A percentile compares a stretch with the other conserved stretches of the same genome.
Evolutionary conservation across 208 protist genomes (phyloP).

Genomic region (Wallacemonas sp.): DNA sequence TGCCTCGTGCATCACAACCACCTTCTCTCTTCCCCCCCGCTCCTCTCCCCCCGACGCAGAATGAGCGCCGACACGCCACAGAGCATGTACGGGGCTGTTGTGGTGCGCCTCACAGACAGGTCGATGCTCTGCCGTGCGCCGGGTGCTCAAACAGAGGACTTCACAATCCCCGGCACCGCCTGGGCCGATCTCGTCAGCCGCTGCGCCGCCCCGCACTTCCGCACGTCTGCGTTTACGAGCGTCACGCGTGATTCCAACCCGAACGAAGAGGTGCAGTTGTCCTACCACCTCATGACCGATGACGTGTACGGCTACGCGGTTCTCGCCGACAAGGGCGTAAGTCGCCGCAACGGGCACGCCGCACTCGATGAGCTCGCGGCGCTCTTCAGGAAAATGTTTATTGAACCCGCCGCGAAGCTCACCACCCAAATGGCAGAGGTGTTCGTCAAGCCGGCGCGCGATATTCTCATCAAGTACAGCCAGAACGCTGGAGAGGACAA

Average conservation of each 20-base stretch:
- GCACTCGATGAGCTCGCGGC: constrained; percentile 69
- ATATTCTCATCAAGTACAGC: constrained; percentile 61
- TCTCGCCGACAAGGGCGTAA: constrained; percentile 43
- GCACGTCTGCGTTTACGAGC: constrained; percentile 65
- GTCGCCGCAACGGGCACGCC: constrained; percentile 58
- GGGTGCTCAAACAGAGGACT: constrained; percentile 30
- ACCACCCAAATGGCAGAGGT: constrained; percentile 61
- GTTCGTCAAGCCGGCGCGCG: constrained; percentile 65
- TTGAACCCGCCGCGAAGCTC: constrained; percentile 64
- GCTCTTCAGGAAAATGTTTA: constrained; percentile 88
- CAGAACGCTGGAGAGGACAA: constrained; percentile 50
- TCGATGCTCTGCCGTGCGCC: constrained; percentile 74
- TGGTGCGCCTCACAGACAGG: constrained; percentile 78
- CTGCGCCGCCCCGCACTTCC: constrained; percentile 78
- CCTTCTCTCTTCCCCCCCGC: too few species aligned
- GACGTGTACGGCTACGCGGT: constrained; percentile 74
- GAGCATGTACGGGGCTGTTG: constrained; percentile 65
- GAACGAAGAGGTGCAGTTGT: constrained; percentile 53
- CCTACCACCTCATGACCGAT: constrained; percentile 84
- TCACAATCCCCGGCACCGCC: constrained; percentile 67
- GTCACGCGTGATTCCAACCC: constrained; percentile 35
- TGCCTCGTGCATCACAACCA: too few species aligned
- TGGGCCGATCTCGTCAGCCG: constrained; percentile 82
- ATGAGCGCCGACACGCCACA: constrained; percentile 1
- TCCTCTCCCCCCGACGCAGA: not conserved